Evolutionary conservation across 2,329 filamentous ascomycete species (phyloP), one percentile per base, ranked within the genome.

Genomic region (Septoria petroselini): DNA sequence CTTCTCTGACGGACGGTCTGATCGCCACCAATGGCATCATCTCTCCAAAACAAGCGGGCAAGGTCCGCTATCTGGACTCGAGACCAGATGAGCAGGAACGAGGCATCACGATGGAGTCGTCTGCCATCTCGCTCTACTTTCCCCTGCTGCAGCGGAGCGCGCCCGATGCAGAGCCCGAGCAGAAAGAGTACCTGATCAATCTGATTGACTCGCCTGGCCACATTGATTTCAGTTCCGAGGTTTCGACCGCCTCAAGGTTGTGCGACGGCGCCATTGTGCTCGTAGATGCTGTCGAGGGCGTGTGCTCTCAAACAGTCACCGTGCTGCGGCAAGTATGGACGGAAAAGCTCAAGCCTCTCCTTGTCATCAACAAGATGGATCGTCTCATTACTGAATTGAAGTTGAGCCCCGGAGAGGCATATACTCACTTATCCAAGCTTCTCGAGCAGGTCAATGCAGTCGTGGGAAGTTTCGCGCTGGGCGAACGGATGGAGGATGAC

Each of bases 101-200:
- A 58, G 93, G 93, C 49, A 98, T 98, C 66, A 98, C 93, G n/a
- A 98, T 98, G 93, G 93, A 98, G 70, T 97, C 93, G 0, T 97
- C 91, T 4, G 93, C 93, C 55, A 98, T 98, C 58, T 97, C 93
- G 0, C 77, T 98, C 27, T 94, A 87, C 71, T 98, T 98, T 69
- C 94, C 91, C 29, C 88, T 97, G 79, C 75, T 95, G 46, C 81
- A 91, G 59, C 82, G 88, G 59, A 75, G 81, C 30, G 76, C 80
- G 1, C 84, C 88, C 18, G 60, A 68, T 21, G 63, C 66, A 6
- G 48, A 59, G 37, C 67, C 68, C 0, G 79, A 84, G 62, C 78
- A 86, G 15, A 89, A 89, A 65, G 91, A 98, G 70, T 96, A 95
- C 66, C 77, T 98, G 55, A 88, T 98, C 73, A 98, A 98, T 69